Evolutionary conservation across 345 rosid genomes (phyloP).

Genomic region (Hirschfeldia incana): DNA sequence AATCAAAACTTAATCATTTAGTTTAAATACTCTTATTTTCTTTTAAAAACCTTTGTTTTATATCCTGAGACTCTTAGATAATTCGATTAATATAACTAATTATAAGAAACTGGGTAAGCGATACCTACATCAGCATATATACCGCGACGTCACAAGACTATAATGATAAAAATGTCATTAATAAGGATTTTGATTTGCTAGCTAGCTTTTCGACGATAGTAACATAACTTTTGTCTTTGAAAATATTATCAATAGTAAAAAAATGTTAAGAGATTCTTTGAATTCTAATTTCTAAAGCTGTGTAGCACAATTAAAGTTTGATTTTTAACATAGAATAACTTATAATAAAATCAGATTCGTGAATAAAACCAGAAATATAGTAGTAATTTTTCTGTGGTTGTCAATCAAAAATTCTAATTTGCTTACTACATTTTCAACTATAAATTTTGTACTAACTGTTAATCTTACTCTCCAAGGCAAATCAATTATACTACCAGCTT

Average conservation of each 20-base stretch:
- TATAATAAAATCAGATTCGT: neutral
- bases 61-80: neutral
- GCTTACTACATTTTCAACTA: neutral
- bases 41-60: too few species aligned
- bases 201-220: neutral
- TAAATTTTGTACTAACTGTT: neutral
- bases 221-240: neutral
- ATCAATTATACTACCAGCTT: neutral
- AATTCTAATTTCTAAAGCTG: neutral
- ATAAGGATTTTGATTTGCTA: neutral
- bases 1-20: too few species aligned
- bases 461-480: neutral
- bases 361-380: neutral
- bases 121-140: neutral
- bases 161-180: neutral
- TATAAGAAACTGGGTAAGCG: neutral
- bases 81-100: neutral
- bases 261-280: neutral
- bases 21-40: too few species aligned
- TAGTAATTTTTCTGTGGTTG: neutral
- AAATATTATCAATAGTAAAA: neutral
- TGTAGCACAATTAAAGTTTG: neutral
- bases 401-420: neutral
- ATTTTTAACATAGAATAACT: neutral
- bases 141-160: neutral